Evolutionary conservation across 2,329 filamentous ascomycete species (phyloP).

Genomic region (Zalaria obscura): DNA sequence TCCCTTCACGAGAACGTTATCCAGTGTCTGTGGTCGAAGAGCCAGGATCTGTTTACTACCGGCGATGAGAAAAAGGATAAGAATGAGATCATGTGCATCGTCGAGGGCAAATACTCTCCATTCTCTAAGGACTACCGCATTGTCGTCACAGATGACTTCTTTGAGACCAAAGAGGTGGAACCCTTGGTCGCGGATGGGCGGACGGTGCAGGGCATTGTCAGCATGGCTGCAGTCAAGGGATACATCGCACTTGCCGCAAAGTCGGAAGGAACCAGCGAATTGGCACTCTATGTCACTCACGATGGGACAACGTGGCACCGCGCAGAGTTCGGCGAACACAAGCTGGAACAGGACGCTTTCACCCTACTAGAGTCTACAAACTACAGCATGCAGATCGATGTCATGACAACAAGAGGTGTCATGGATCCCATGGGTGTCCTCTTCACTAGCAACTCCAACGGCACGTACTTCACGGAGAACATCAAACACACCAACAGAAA

Average conservation of each 20-base stretch:
- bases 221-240: slow-evolving; percentile 70
- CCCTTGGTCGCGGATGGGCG: slow-evolving; percentile 61
- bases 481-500: slow-evolving; percentile 87
- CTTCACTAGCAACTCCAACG: slow-evolving; percentile 94
- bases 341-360: slow-evolving; percentile 72
- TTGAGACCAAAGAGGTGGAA: slow-evolving; percentile 50
- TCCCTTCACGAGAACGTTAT: slow-evolving; percentile 53
- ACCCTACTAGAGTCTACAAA: slow-evolving; percentile 92
- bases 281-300: slow-evolving; percentile 79
- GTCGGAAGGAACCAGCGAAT: slow-evolving; percentile 69
- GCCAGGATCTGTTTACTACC: slow-evolving; percentile 57
- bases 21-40: slow-evolving; percentile 80
- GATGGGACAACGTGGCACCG: slow-evolving; percentile 81
- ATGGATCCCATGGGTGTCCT: slow-evolving; percentile 61
- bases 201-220: slow-evolving; percentile 65
- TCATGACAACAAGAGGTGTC: slow-evolving; percentile 49
- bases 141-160: slow-evolving; percentile 72
- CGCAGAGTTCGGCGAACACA: slow-evolving; percentile 77
- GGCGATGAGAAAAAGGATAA: slow-evolving; percentile 51
- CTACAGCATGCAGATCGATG: slow-evolving; percentile 94
- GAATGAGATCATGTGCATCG: slow-evolving; percentile 67
- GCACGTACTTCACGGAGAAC: slow-evolving; percentile 88
- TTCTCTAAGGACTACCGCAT: slow-evolving; percentile 64
- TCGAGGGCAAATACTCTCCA: slow-evolving; percentile 56
- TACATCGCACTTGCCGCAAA: slow-evolving; percentile 74